Evolutionary conservation across 2,329 filamentous ascomycete species (phyloP), one percentile per base, ranked within the genome.

Genomic region (Colletotrichum sp.): DNA sequence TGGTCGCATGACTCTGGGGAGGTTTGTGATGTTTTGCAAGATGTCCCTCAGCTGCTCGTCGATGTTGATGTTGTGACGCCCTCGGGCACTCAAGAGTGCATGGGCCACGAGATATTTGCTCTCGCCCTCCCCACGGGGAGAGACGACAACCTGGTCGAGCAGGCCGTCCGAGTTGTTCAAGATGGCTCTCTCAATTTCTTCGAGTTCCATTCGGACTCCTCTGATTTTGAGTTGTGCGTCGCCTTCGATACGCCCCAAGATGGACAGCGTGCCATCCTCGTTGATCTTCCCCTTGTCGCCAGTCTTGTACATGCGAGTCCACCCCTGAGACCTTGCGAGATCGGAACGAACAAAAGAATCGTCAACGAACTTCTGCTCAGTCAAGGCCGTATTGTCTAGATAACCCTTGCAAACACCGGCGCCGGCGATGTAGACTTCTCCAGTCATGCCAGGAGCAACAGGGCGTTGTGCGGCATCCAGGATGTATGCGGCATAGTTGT

Each of bases 221-320:
- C 83, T 81, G 2, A 90, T 78, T 77, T 90, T 90, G 76, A 89
- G 79, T 61, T 87, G 84, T 1, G 83, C 85, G 66, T 89, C 86
- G 6, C 85, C 86, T 2, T 76, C 80, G 2, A 86, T 83, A 0
- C 87, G 84, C 1, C 86, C 85, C 9, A 82, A 67, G 36, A 85
- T 21, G 6, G n/a, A 21, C 1, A 70, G 55, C 15, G 52, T 39
- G 21, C 55, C 57, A 24, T 70, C 55, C 3, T 36, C 7, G 2
- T 18, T 26, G 32, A 61, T 60, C 6, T 21, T 30, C 3, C 67
- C 67, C 32, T 43, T 70, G 36, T 70, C 55, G 3, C 67, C 67
- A 8, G 67, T 61, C n/a, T 18, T 39, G 32, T 68, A 59, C 48
- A 68, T 34, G 4, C 52, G 43, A 2, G 28, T 59, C 66, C 66